phyloP scores from a whole-genome alignment of 2,329 filamentous ascomycete species.

The Penicillium sp. region DNA sequence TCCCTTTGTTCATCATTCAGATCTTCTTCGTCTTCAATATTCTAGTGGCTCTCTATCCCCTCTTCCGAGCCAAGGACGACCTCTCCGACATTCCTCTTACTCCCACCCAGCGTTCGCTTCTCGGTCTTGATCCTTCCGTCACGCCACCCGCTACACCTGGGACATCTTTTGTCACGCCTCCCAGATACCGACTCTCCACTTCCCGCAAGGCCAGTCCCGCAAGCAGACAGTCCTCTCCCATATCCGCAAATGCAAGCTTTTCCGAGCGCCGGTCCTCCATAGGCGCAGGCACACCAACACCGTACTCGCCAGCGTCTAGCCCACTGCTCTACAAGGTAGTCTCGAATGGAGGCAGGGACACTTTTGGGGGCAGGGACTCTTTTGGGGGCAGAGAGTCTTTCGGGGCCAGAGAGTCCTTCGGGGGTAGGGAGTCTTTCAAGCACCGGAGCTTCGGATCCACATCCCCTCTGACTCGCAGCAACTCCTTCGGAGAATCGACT shows the following conservation, averaged over 20 bases:
- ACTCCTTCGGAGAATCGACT: slow-evolving; percentile 43
- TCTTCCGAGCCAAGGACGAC: slow-evolving; percentile 69
- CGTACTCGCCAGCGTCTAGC: slow-evolving; percentile 53
- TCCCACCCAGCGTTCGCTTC: slow-evolving; percentile 75
- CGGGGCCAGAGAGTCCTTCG: not conserved
- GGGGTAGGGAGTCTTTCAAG: slow-evolving; percentile 39
- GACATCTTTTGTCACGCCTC: slow-evolving; percentile 76
- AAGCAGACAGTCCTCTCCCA: slow-evolving; percentile 37
- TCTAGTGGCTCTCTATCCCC: slow-evolving; percentile 63
- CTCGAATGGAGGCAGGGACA: slow-evolving; percentile 39
- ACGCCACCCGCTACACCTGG: slow-evolving; percentile 61
- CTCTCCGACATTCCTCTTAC: slow-evolving; percentile 88
- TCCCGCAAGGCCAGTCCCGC: slow-evolving; percentile 45
- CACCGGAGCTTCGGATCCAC: slow-evolving; percentile 52
- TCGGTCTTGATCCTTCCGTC: slow-evolving; percentile 72
- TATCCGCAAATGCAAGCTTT: slow-evolving; percentile 37
- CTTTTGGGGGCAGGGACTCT: slow-evolving; percentile 2
- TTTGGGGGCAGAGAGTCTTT: slow-evolving; percentile 27
- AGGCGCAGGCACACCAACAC: slow-evolving; percentile 52
- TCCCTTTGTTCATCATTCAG: slow-evolving; percentile 55
- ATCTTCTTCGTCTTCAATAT: slow-evolving; percentile 68
- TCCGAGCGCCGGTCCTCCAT: slow-evolving; percentile 35
- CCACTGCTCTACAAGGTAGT: slow-evolving; percentile 67
- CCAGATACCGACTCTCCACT: slow-evolving; percentile 75
- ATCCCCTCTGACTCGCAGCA: slow-evolving; percentile 40